Evolutionary conservation across 768 basidiomycete genomes (phyloP), one percentile per base, ranked within the genome.

Genomic region (Serendipita sp.): DNA sequence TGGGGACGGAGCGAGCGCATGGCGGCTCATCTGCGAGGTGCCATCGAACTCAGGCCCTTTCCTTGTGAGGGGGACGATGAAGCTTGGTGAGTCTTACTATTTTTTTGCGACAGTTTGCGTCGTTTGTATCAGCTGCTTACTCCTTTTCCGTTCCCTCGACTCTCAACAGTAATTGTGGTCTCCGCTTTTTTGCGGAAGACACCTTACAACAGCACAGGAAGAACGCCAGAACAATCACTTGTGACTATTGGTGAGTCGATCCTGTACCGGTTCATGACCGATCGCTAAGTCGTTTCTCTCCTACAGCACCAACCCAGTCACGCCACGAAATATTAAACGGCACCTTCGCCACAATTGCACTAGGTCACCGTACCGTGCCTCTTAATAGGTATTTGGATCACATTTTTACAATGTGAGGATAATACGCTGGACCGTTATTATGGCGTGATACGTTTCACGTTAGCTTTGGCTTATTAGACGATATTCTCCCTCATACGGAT

Each of bases 131-230:
- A 23, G 48, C 7, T n/a, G 48, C n/a, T 51, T 51, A 32, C 48
- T 41, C 13, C 13, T 41, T 41, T 41, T 41, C 41, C 41, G 7
- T 41, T 13, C 16, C 48, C 18, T 52, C 16, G 48, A 16, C 7
- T 7, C 41, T 41, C 18, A 52, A 52, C 36, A 60, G 56, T 18
- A 36, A 28, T 28, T 60, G 56, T 60, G 34, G 34, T n/a, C 16
- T 28, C 30, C 56, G 56, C 8, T 60, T 60, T 38, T 60, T 60
- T 36, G 56, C 56, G n/a, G 56, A 60, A n/a, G 56, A 60, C 18
- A 60, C 56, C 3, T 35, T 60, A 34, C 56, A 60, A 30, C 56
- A 60, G 36, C 56, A 60, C 34, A 23, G 56, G 56, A 60, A 60
- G 56, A 60, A 60, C 34, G 36, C 34, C 28, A 60, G 18, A n/a